Percentiles rank a stretch among this genome's conserved stretches.
These are phyloP conservation scores for Alternaria novae-zelandiae DNA, from an alignment of 2,329 filamentous ascomycete genomes.

Conservation along the genomic window DNA sequence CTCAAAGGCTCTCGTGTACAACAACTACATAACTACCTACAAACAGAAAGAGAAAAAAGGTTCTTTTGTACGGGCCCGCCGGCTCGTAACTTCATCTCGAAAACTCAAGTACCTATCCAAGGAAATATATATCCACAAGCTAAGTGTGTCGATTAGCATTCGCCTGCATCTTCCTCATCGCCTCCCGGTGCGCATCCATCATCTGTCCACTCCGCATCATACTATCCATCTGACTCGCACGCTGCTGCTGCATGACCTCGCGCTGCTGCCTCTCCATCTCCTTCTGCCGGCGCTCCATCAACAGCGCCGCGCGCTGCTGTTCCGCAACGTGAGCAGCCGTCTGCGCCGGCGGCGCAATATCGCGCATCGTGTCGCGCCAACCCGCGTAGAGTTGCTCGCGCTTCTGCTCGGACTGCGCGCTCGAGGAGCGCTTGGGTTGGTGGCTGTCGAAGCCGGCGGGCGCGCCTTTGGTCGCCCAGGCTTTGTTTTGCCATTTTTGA, in stretches of 20 bases:
- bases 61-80: too few species aligned
- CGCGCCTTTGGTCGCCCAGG: constrained; percentile 27
- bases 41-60: neutral
- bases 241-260: constrained; percentile 62
- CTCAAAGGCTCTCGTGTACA: neutral
- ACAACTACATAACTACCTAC: neutral
- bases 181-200: constrained; percentile 77
- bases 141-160: constrained; percentile 54
- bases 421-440: constrained; percentile 40
- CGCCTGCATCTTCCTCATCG: constrained; percentile 79
- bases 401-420: constrained; percentile 35
- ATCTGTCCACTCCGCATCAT: constrained; percentile 78
- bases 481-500: constrained; percentile 41
- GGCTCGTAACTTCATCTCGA: too few species aligned
- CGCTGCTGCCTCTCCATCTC: constrained; percentile 66
- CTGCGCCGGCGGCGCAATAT: constrained; percentile 25
- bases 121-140: neutral
- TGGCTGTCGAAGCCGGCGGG: constrained; percentile 47
- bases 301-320: constrained; percentile 53
- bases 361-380: constrained; percentile 45
- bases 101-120: neutral
- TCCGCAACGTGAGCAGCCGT: constrained; percentile 37
- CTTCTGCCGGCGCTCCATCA: constrained; percentile 69
- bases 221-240: constrained; percentile 71
- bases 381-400: constrained; percentile 44